A percentile compares a stretch with the other conserved stretches of the same genome.
phyloP scores from a whole-genome alignment of 2,329 filamentous ascomycete genomes.

The Diaporthe citrichinensis region DNA sequence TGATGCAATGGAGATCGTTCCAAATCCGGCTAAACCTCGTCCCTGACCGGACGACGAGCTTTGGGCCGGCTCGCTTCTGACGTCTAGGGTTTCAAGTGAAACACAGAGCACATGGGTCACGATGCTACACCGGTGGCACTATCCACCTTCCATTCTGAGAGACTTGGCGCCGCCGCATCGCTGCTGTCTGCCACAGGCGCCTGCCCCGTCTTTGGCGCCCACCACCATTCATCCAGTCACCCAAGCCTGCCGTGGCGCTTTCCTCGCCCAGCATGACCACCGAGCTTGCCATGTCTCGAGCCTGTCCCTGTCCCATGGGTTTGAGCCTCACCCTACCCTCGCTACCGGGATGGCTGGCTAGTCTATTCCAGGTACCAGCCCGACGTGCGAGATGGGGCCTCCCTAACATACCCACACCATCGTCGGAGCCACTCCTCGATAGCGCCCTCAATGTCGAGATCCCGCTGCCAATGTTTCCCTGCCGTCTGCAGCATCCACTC shows the following conservation, averaged over 20 bases:
- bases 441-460: conserved; percentile 8
- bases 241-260: conserved; percentile 14
- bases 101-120: conserved; percentile 51
- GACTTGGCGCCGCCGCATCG: conserved; percentile 32
- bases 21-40: conserved; percentile 22
- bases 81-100: conserved; percentile 63
- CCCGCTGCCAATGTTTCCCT: conserved; percentile 20
- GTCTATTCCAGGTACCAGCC: conserved; percentile 27
- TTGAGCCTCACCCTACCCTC: conserved; percentile 32
- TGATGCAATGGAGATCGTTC: conserved; percentile 21
- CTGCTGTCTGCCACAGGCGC: conserved; percentile 26
- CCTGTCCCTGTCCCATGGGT: conserved; percentile 25
- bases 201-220: conserved; percentile 12
- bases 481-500: conserved; percentile 23
- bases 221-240: background rate
- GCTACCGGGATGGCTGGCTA: conserved; percentile 13
- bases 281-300: background rate
- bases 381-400: conserved; percentile 4
- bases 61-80: conserved; percentile 52
- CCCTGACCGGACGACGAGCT: conserved; percentile 24
- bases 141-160: conserved; percentile 20
- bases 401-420: conserved; percentile 25
- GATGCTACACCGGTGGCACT: conserved; percentile 45
- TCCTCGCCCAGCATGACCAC: conserved; percentile 15
- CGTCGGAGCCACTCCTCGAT: conserved; percentile 15